Evolutionary conservation across 1,284 basidiomycete genomes (phyloP).

Genomic region (Polyporus tsugae): DNA sequence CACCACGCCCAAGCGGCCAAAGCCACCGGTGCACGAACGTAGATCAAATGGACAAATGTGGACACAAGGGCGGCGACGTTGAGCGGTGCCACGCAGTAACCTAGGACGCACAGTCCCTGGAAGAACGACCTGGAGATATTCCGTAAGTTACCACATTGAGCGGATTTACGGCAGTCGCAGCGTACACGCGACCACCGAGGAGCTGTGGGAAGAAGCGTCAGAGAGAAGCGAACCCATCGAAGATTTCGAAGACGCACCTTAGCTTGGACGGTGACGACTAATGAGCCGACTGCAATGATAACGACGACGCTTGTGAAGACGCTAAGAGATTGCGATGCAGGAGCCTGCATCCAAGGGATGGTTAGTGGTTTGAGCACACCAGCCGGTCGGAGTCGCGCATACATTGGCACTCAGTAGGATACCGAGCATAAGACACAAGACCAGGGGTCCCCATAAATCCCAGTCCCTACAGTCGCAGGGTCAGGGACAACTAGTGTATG

Average conservation of each 20-base stretch:
- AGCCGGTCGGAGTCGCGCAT: conserved; percentile 38
- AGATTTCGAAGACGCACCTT: conserved; percentile 57
- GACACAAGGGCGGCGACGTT: conserved; percentile 89
- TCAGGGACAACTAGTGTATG: background rate
- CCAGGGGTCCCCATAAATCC: conserved; percentile 95
- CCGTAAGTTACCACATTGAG: background rate
- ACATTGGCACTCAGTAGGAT: conserved; percentile 92
- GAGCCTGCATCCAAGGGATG: conserved; percentile 65
- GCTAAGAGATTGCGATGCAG: conserved; percentile 81
- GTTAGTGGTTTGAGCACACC: conserved; percentile 9
- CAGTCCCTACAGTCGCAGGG: conserved; percentile 72
- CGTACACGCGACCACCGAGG: conserved; percentile 93
- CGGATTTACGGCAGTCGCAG: conserved; percentile 22
- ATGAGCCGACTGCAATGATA: conserved; percentile 88
- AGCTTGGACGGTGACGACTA: conserved; percentile 92
- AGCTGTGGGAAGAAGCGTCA: conserved; percentile 55
- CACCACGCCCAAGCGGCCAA: conserved; percentile 92
- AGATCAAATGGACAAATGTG: conserved; percentile 87
- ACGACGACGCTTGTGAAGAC: conserved; percentile 94
- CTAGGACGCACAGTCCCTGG: conserved; percentile 92
- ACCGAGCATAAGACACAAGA: conserved; percentile 85
- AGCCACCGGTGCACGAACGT: conserved; percentile 85
- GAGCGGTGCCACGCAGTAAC: conserved; percentile 91
- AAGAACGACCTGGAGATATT: conserved; percentile 82
- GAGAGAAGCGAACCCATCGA: background rate